phyloP scores from a whole-genome alignment of 768 basidiomycete genomes.

The Clavaria fumosa region DNA sequence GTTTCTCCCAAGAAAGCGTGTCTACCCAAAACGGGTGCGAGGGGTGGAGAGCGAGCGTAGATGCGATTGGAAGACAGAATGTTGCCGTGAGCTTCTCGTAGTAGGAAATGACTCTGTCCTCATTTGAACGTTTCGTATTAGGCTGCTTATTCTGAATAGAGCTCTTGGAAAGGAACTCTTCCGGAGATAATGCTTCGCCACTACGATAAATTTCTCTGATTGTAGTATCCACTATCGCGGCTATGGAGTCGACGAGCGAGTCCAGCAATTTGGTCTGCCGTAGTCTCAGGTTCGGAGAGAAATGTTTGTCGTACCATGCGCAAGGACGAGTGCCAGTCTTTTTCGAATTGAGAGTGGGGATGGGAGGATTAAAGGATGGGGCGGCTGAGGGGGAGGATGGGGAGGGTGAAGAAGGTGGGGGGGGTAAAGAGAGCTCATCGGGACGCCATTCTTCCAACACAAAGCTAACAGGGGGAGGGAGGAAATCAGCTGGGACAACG shows the following conservation, averaged over 20 bases:
- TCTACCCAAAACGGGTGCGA: not conserved
- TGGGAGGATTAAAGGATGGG: no score
- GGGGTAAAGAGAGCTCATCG: no score
- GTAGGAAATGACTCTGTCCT: not conserved
- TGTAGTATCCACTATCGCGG: not conserved
- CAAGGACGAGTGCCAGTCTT: not conserved
- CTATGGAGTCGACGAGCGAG: not conserved
- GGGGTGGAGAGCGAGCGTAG: conserved; percentile 5
- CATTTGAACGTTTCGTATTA: no score
- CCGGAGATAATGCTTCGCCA: not conserved
- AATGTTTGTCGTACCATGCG: conserved; percentile 1
- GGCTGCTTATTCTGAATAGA: no score
- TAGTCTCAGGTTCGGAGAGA: not conserved
- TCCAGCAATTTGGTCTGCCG: not conserved
- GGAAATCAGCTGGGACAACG: not conserved
- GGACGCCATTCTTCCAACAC: not conserved
- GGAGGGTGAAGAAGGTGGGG: no score
- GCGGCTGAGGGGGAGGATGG: no score
- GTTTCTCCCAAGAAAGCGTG: not conserved
- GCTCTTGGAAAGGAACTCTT: no score
- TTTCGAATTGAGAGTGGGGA: no score
- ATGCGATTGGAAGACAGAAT: conserved; percentile 5
- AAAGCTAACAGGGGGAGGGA: not conserved
- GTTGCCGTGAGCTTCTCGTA: not conserved
- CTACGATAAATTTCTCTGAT: not conserved